phyloP scores from a whole-genome alignment of 2,329 filamentous ascomycete species.

The Cladosporium sp. region DNA sequence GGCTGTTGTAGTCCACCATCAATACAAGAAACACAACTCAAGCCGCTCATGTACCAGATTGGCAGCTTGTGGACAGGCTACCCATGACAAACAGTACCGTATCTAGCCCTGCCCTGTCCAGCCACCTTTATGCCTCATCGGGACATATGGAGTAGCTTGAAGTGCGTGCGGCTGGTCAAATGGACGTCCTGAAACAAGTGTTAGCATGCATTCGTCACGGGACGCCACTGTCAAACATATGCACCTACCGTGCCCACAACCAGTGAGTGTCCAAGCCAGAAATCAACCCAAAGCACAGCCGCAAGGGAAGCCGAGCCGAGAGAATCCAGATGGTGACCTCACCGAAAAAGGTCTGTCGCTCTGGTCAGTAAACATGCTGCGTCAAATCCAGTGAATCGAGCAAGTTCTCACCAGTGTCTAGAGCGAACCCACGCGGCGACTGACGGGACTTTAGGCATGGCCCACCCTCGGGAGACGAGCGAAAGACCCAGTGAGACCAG shows the following conservation, averaged over 20 bases:
- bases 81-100: background rate
- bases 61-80: background rate
- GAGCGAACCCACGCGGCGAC: too few species aligned
- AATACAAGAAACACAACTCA: background rate
- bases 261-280: background rate
- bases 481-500: too few species aligned
- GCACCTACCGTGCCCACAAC: background rate
- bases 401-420: too few species aligned
- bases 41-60: background rate
- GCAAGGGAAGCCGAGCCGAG: background rate
- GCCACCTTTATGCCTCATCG: background rate
- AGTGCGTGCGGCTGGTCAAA: background rate
- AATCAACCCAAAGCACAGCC: background rate
- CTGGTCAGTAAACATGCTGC: too few species aligned
- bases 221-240: background rate
- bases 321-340: too few species aligned
- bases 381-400: too few species aligned
- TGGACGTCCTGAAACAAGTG: background rate
- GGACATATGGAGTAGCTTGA: background rate
- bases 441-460: too few species aligned
- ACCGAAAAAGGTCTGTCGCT: too few species aligned
- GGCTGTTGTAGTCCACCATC: background rate
- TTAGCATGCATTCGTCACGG: background rate
- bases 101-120: background rate
- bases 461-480: too few species aligned